These are phyloP conservation scores for Simplicillium sp. DNA, from an alignment of 2,329 filamentous ascomycete genomes.

Conservation along the genomic window DNA sequence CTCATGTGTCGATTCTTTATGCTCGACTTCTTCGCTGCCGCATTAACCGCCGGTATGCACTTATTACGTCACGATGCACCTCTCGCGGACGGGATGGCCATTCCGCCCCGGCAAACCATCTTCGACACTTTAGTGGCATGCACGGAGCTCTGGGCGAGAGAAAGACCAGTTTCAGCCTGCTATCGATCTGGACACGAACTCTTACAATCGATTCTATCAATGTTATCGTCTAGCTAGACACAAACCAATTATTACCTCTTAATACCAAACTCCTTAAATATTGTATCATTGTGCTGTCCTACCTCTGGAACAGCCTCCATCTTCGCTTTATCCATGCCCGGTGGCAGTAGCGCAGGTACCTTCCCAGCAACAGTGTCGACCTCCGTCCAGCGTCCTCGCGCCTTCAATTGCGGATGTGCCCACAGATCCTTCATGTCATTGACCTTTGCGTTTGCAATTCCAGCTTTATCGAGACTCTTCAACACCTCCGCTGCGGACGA, in stretches of 20 bases:
- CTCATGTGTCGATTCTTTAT: constrained; percentile 5
- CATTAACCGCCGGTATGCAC: constrained; percentile 6
- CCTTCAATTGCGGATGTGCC: constrained; percentile 41
- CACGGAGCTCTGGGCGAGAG: constrained; percentile 4
- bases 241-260: constrained; percentile 1
- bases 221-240: not conserved
- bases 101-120: constrained; percentile 7
- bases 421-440: constrained; percentile 46
- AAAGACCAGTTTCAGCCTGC: constrained; percentile 2
- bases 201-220: constrained; percentile 1
- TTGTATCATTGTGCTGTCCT: constrained; percentile 39
- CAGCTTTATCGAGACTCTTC: constrained; percentile 31
- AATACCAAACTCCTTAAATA: constrained; percentile 33
- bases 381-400: constrained; percentile 39
- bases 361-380: constrained; percentile 35
- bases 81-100: constrained; percentile 3
- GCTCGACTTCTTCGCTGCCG: constrained; percentile 6
- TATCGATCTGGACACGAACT: constrained; percentile 2
- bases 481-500: constrained; percentile 29
- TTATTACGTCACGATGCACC: constrained; percentile 7
- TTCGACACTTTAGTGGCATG: constrained; percentile 7
- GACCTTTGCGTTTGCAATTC: constrained; percentile 45
- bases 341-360: constrained; percentile 39
- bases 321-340: constrained; percentile 27
- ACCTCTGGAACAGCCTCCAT: constrained; percentile 36